A percentile compares a stretch with the other conserved stretches of the same genome.
phyloP scores from a whole-genome alignment of 1,139 yeast genomes.

The Entelexis paramagnoliae region DNA sequence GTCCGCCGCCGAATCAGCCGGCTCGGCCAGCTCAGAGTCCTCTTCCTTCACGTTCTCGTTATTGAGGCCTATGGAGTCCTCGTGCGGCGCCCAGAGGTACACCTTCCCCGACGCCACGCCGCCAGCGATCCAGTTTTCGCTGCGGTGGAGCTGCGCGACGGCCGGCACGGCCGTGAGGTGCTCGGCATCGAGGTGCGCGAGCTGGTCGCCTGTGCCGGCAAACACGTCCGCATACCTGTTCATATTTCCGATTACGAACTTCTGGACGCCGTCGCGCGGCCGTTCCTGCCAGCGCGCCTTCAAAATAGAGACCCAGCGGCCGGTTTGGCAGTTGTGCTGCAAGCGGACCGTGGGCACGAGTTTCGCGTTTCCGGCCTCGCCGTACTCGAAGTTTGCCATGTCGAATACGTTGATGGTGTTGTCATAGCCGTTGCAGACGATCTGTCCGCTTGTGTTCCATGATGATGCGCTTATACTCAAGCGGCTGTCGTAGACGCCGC shows the following conservation, averaged over 20 bases:
- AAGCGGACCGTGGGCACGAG: conserved; percentile 51
- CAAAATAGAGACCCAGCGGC: conserved; percentile 89
- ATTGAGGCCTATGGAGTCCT: too few relatives aligned
- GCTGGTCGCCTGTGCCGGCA: conserved; percentile 59
- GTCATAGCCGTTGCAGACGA: conserved; percentile 90
- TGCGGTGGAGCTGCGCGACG: conserved; percentile 69
- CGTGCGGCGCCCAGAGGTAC: conserved; percentile 38
- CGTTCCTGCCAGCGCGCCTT: conserved; percentile 71
- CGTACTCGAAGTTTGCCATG: conserved; percentile 31
- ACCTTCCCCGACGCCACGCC: conserved; percentile 94
- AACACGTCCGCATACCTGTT: conserved; percentile 74
- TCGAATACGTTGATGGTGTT: conserved; percentile 63
- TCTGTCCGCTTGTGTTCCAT: conserved; percentile 64
- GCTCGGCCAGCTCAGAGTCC: too few relatives aligned
- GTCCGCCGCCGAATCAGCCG: too few relatives aligned
- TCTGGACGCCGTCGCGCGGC: conserved; percentile 64
- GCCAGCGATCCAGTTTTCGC: conserved; percentile 81
- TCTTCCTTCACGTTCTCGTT: neutral
- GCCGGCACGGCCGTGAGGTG: conserved; percentile 85
- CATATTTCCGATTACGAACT: conserved; percentile 90
- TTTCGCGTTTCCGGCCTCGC: conserved; percentile 24
- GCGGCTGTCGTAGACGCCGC: conserved; percentile 60
- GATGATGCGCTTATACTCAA: conserved; percentile 77
- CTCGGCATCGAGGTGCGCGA: conserved; percentile 59
- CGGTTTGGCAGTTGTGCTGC: conserved; percentile 87